phyloP scores from a whole-genome alignment of 2,329 filamentous ascomycete genomes.

The Thielaviopsis punctulata region DNA sequence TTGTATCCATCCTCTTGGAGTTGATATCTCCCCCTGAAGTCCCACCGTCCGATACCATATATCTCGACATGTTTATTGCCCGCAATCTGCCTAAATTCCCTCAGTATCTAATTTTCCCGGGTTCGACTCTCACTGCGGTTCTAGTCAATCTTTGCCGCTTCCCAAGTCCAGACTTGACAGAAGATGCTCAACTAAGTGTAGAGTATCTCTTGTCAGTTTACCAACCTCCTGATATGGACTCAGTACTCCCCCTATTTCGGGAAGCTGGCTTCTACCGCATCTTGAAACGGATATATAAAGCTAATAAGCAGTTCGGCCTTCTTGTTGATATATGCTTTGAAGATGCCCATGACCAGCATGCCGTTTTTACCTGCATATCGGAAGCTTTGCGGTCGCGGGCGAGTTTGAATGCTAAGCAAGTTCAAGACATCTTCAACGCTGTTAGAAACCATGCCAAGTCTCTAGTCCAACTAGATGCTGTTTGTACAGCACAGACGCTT shows the following conservation, averaged over 20 bases:
- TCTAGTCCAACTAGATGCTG: slow-evolving; percentile 49
- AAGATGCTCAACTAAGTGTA: slow-evolving; percentile 91
- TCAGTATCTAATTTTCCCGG: slow-evolving; percentile 82
- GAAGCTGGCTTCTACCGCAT: slow-evolving; percentile 78
- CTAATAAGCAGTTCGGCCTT: slow-evolving; percentile 61
- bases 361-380: slow-evolving; percentile 62
- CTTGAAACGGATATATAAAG: slow-evolving; percentile 71
- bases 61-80: slow-evolving; percentile 96
- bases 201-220: slow-evolving; percentile 92
- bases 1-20: slow-evolving; percentile 78
- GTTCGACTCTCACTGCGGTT: slow-evolving; percentile 66
- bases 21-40: slow-evolving; percentile 72
- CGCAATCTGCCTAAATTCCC: slow-evolving; percentile 92
- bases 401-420: slow-evolving; percentile 49
- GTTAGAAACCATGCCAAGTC: slow-evolving; percentile 48
- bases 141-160: slow-evolving; percentile 72
- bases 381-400: slow-evolving; percentile 53
- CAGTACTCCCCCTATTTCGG: slow-evolving; percentile 60
- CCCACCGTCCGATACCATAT: slow-evolving; percentile 66
- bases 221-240: slow-evolving; percentile 65
- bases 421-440: slow-evolving; percentile 50
- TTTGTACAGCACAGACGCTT: slow-evolving; percentile 47
- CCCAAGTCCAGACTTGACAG: slow-evolving; percentile 60
- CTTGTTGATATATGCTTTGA: slow-evolving; percentile 72
- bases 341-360: slow-evolving; percentile 57